A percentile compares a stretch with the other conserved stretches of the same genome.
These are phyloP conservation scores for Piloderma croceum DNA, from an alignment of 768 basidiomycete genomes.

Conservation along the genomic window DNA sequence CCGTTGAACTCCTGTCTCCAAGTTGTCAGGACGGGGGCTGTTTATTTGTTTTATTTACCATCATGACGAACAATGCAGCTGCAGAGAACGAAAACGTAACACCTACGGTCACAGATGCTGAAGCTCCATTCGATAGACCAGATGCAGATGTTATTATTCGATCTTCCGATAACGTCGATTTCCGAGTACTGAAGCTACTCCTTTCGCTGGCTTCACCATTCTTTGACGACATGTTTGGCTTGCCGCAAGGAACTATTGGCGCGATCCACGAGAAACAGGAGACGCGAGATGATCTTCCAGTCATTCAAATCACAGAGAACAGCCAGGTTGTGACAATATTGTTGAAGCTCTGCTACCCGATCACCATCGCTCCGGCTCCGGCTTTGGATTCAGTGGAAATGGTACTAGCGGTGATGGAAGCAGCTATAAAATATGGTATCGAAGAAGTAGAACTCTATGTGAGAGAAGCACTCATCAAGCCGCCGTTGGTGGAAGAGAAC, in stretches of 20 bases:
- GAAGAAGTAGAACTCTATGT: conserved; percentile 13
- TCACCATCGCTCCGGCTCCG: conserved; percentile 6
- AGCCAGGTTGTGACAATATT: conserved; percentile 35
- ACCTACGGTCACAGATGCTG: background rate
- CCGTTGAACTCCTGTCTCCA: too few relatives aligned
- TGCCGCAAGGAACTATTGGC: conserved; percentile 34
- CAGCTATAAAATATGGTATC: conserved; percentile 23
- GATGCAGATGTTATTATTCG: conserved; percentile 51
- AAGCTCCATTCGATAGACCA: conserved; percentile 40
- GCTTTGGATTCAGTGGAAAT: background rate
- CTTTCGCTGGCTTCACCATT: conserved; percentile 54
- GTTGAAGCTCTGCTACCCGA: conserved; percentile 45
- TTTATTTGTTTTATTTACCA: too few relatives aligned
- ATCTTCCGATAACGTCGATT: conserved; percentile 41
- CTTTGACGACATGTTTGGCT: conserved; percentile 49
- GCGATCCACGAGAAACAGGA: conserved; percentile 16
- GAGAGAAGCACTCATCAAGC: conserved; percentile 9
- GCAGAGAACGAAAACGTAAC: background rate
- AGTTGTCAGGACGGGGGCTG: too few relatives aligned
- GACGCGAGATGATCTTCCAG: conserved; percentile 30
- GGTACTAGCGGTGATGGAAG: conserved; percentile 10
- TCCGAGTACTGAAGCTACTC: conserved; percentile 49
- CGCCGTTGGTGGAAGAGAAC: too few relatives aligned
- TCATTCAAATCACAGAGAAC: conserved; percentile 48
- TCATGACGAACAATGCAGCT: too few relatives aligned